Base-by-base conservation (phyloP, 371 early-diverging fungal genomes). In the Sporodiniella umbellata region DNA sequence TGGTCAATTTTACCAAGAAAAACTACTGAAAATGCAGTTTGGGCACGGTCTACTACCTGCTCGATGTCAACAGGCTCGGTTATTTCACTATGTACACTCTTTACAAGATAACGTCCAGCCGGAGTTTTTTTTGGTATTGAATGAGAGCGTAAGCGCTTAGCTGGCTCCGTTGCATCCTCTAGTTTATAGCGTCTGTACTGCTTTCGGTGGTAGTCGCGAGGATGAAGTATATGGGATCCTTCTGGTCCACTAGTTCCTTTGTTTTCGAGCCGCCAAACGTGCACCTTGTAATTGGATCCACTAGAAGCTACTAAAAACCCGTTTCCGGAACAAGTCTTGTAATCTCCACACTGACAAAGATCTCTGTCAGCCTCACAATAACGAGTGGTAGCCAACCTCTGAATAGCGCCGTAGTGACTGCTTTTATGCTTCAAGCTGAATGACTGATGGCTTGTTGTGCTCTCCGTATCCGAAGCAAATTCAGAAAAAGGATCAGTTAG, bases 251-350 rank as follows among this genome's bases (percentile, higher is more conserved):
- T 52, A 15, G 35, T 44, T n/a, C 47, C 57, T 11, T 51, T 48
- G 14, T 54, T 53, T 30, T 56, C 58, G 24, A 69, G 37, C 10
- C 66, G 49, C 70, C 70, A 69, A 2, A 56, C 55, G 22, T 65
- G 62, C 7, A 62, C 70, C 26, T 54, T 60, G 14, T 56, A 48
- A 17, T 69, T 66, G 25, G 45, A 33, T 0, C 56, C 31, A 37
- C 66, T 59, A 3, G 70, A 69, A 2, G 70, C 70, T 18, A 69
- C 51, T 26, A 69, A 44, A 28, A 62, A 69, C 1, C 66, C 70
- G 37, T 59, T 69, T 3, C 68, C 62, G 35, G 61, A 64, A 42
- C 69, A 68, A 1, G 61, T 58, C 40, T 64, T 61, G 30, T 58
- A 58, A 2, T 56, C 62, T 21, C 65, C 44, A 45, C 59, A 61